Evolutionary conservation across 805 yeast species (phyloP), one percentile per base, ranked within the genome.

Genomic region (Ogataea neopini): DNA sequence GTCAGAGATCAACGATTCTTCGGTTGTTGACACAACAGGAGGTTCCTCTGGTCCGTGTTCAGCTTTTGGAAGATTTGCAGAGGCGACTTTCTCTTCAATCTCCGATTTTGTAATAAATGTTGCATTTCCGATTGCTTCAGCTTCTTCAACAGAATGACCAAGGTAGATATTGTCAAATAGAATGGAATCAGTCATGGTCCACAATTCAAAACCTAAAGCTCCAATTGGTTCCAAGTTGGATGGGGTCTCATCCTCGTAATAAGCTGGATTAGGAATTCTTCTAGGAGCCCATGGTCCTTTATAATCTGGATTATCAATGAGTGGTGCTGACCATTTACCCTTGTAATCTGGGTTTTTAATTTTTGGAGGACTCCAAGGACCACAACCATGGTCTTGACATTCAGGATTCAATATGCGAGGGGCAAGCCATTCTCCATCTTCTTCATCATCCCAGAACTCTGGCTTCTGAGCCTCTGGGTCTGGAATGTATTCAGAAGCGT

Each of bases 371-470:
- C 66, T 66, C 96, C 96, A 91, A 52, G 74, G 69, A 36, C 97
- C 97, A 67, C 97, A 90, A 5, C 96, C 95, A 44, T 73, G 76
- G 11, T 61, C 58, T 25, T 69, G 73, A 67, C 97, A 90, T 48
- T 71, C 80, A 9, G 97, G 96, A 63, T 90, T 90, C 38, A 70
- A 71, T 40, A 89, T 73, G 40, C 72, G 65, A 20, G 92, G 90
- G 2, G 90, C 84, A 36, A 71, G 59, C 95, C 95, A 91, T 59
- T 76, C 83, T 4, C 96, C 97, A 62, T 89, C 96, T 62, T 86
- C 91, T 55, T 84, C 91, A 35, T 88, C 96, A 61, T 87, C 87
- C 97, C 97, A 90, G 60, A 77, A 84, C 38, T 73, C 84, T 15
- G 96, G 96, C 58, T 74, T 78, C 26, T 50, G 60, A 23, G 88